These are phyloP conservation scores for Pyrenopolyporus hunteri DNA, from an alignment of 495 filamentous ascomycete genomes.

Conservation along the genomic window DNA sequence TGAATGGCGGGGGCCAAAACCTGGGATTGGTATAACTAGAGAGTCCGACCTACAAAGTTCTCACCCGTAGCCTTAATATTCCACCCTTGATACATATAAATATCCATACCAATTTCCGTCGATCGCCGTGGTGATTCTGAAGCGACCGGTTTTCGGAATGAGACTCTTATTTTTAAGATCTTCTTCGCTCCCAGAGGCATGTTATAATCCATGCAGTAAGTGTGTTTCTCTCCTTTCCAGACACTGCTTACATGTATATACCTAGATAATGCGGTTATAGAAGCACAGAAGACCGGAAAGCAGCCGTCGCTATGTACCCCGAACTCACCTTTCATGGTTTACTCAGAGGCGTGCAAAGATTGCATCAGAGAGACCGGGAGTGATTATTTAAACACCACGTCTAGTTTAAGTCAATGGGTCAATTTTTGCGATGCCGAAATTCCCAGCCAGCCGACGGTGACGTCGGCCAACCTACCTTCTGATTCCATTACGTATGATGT, in stretches of 20 bases:
- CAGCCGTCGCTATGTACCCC: neutral
- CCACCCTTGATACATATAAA: too few species aligned
- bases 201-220: constrained; percentile 23
- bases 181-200: neutral
- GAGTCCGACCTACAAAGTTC: too few species aligned
- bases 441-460: neutral
- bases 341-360: neutral
- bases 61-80: too few species aligned
- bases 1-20: too few species aligned
- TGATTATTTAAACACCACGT: neutral
- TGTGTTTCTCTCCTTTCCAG: neutral
- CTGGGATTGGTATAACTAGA: too few species aligned
- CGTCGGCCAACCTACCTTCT: neutral
- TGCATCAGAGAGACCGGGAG: neutral
- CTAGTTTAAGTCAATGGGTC: neutral
- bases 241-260: neutral
- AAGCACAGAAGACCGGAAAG: constrained; percentile 4
- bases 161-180: too few species aligned
- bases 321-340: neutral
- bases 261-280: constrained; percentile 15
- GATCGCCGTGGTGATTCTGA: too few species aligned
- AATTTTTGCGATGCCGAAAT: neutral
- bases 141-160: too few species aligned
- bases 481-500: neutral
- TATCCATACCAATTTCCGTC: too few species aligned